Evolutionary conservation across 768 basidiomycete genomes (phyloP), one percentile per base, ranked within the genome.

Genomic region (Leccinum obscurum): DNA sequence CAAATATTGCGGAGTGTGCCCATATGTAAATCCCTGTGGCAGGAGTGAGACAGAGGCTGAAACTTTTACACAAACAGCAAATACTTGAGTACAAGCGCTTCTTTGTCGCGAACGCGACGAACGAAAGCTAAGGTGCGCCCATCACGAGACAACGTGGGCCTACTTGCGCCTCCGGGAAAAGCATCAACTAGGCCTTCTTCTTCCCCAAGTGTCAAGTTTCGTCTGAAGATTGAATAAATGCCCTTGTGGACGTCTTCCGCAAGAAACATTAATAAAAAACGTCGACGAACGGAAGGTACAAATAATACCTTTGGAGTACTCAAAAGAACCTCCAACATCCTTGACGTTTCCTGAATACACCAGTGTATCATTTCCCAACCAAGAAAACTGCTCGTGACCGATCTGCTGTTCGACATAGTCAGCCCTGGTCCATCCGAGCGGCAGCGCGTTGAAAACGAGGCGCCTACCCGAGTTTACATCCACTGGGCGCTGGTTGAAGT

Each of bases 111-210:
- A 24, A 88, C 85, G 17, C 89, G 83, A 44, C 88, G 83, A 44
- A 91, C 86, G 65, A 90, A 91, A 1, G 89, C 89, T 13, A 91
- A 78, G 2, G 89, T 90, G 46, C 83, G 80, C 1, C 83, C 78
- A 69, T 90, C 88, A 28, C 81, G 80, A 22, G 89, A 90, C 9
- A 90, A 75, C 62, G 87, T 87, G 26, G 89, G 89, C 55, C 87
- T 78, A 64, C 80, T 88, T 6, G 89, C 89, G n/a, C 89, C 89
- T 22, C 89, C 89, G 0, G 89, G 87, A 58, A 70, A 81, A 0
- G 83, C 72, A 55, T 76, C 72, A 0, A 88, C 87, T 0, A 91
- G 72, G 1, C 77, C 78, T 39, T 81, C 77, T 4, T 83, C 83
- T 10, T 72, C 62, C 4, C 80, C 77, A 0, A 81, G 82, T 0